Percentiles rank a stretch among this genome's conserved stretches.
Conservation (phyloP, 2,329 filamentous ascomycete genomes). For the Colletotrichum horii region DNA sequence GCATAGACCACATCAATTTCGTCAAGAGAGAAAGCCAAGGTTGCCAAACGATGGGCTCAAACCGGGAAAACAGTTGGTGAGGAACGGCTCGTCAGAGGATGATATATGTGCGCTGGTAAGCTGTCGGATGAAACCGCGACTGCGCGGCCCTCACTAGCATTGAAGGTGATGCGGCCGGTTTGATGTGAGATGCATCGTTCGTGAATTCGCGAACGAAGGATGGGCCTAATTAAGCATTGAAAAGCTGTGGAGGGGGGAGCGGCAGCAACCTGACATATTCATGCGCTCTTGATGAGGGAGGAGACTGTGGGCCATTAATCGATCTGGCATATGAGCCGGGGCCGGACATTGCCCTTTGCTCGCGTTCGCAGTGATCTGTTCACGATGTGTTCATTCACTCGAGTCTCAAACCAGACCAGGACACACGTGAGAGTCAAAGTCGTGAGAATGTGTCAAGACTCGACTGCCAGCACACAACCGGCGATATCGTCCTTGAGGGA, state of each 20-base stretch:
- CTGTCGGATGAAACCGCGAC: background rate
- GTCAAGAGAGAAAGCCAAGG: conserved; percentile 1
- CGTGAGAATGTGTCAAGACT: background rate
- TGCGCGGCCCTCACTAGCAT: background rate
- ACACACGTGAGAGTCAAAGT: background rate
- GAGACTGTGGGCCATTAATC: conserved; percentile 1
- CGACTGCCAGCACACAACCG: background rate
- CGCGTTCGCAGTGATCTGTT: background rate
- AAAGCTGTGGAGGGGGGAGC: background rate
- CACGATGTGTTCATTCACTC: background rate
- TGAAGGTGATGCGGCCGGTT: background rate
- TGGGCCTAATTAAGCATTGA: background rate
- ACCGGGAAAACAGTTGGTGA: background rate
- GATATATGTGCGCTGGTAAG: background rate
- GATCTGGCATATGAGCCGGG: background rate
- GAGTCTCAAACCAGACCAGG: background rate
- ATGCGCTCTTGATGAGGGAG: conserved; percentile 7
- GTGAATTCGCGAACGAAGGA: background rate
- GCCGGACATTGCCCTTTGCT: background rate
- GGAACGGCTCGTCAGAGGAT: background rate
- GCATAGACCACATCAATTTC: conserved; percentile 1
- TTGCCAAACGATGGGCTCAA: background rate
- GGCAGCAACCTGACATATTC: conserved; percentile 5
- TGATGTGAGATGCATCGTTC: background rate
- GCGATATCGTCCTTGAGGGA: background rate